Base-by-base conservation (phyloP, 2,329 filamentous ascomycete species). In the Nemania sp. region DNA sequence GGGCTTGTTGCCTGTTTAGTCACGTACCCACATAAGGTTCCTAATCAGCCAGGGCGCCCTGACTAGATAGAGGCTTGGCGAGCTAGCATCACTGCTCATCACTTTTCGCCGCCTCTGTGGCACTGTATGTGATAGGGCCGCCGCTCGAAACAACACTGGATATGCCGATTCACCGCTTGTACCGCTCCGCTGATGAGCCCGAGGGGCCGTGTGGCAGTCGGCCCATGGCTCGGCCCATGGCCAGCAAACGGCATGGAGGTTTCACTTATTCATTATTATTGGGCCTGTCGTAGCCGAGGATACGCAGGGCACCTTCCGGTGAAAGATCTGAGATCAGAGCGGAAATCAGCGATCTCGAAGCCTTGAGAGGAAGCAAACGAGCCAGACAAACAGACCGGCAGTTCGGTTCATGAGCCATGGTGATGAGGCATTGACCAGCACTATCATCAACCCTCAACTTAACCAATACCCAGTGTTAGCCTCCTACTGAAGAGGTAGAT, bases 11-110 rank as follows among this genome's bases (percentile, higher is more conserved):
- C 37, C 19, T 9, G 42, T 43, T 12, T 17, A 19, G 45, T 41
- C 23, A 36, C 28, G 15, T 28, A 40, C 36, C 30, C 42, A 42
- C 42, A 33, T 24, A 11, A 47, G 23, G 47, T 47, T 42, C 36
- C 42, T 47, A 43, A 37, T 51, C 43, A 28, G 14, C 43, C 24
- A 28, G 22, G 3, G 6, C 17, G 26, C 36, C 41, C 41, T 33
- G 9, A 8, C 49, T 46, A 33, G n/a, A 31, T n/a, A 14, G 30
- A 28, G 8, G 26, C 46, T 42, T 39, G 52, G 24, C 22, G 28
- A 15, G 11, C 34, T 46, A 52, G 14, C 3, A 17, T 41, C 45
- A 14, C 23, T 47, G 34, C 22, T 24, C 33, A 23, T 34, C 33
- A 15, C 17, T 45, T 28, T 28, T 28, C 6, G 12, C 6, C 28